Evolutionary conservation across 2,329 filamentous ascomycete species (phyloP), one percentile per base, ranked within the genome.

Genomic region (Aureobasidium zeae): DNA sequence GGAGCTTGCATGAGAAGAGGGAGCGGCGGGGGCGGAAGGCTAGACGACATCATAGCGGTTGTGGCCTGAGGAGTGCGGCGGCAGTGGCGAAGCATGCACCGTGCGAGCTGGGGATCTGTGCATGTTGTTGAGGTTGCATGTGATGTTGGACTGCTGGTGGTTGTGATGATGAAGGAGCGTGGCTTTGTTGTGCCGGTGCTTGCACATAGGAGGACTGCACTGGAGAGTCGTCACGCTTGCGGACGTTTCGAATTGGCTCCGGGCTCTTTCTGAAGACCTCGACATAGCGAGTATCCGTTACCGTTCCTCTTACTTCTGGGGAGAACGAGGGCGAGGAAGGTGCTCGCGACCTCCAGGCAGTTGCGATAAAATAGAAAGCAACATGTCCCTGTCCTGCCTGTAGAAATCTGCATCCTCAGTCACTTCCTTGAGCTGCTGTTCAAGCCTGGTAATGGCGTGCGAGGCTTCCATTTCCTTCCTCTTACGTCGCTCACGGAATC

Each of bases 401-500:
- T 89, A 89, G 58, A 79, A 86, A 47, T 89, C 81, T 21, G 74
- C 70, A 54, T 87, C 80, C 28, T 74, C 75, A 45, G 73, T 66
- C 47, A 86, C 63, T n/a, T 86, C 78, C 36, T 80, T 74, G 43
- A 81, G 71, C 51, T 81, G 74, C 41, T 74, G 70, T 56, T 86
- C 80, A 43, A 89, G 67, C 52, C 79, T 76, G 38, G 82, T 71
- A 50, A 89, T 79, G 37, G 75, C 80, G 44, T 73, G 71, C 12
- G 76, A 76, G 46, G 81, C 81, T 59, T 86, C 81, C 53, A 76
- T 76, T 59, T 89, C 84, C 59, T 83, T 81, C 56, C 87, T 84
- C 64, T 93, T 93, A 57, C 86, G 79, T 48, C 87, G 75, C 56
- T 80, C 77, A 44, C 86, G 76, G 52, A 93, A 91, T 47, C 86